Percentiles rank a stretch among this genome's conserved stretches.
These are phyloP conservation scores for Eucalyptus leucophloia DNA, from an alignment of 345 rosid genomes.

Conservation along the genomic window DNA sequence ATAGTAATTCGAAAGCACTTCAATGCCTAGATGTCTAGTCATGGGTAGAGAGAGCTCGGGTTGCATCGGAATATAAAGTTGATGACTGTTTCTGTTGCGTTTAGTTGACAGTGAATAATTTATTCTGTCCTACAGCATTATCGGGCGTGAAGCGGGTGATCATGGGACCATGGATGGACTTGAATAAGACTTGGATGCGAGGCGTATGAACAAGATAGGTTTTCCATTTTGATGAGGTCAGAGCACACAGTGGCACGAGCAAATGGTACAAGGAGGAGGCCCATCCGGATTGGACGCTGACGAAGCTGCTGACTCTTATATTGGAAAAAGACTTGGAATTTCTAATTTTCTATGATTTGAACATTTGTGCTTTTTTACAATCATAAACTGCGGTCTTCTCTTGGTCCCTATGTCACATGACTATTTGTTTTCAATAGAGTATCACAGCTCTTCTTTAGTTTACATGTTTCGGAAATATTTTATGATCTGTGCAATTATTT, in stretches of 20 bases:
- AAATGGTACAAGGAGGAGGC: neutral
- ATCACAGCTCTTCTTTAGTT: neutral
- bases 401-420: neutral
- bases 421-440: neutral
- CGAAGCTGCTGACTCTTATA: neutral
- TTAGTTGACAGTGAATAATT: neutral
- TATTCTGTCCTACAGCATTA: neutral
- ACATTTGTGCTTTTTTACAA: neutral
- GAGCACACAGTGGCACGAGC: neutral
- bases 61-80: neutral
- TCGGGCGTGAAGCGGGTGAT: neutral
- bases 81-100: neutral
- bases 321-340: neutral
- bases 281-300: neutral
- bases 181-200: neutral
- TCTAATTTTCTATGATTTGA: neutral
- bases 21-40: neutral
- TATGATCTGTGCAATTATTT: neutral
- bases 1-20: neutral
- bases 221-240: neutral
- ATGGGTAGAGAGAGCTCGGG: neutral
- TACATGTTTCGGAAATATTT: neutral
- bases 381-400: neutral
- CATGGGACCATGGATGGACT: neutral
- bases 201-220: neutral